Evolutionary conservation across 1,284 basidiomycete genomes (phyloP).

Genomic region (Lignosus rhinocerotis): DNA sequence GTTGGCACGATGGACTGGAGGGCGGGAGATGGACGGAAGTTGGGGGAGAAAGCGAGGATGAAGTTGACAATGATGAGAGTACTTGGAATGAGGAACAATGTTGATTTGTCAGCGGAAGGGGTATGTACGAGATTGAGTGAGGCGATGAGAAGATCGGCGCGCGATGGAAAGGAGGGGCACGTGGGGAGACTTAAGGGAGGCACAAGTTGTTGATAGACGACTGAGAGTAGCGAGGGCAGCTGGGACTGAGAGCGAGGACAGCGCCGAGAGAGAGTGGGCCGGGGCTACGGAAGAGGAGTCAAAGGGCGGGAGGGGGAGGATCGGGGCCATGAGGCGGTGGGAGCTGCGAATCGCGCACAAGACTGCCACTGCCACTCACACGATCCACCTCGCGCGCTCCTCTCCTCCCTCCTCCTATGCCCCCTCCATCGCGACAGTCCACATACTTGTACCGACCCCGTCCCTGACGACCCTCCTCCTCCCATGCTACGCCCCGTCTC

Average conservation of each 20-base stretch:
- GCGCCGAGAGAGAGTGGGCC: too few relatives aligned
- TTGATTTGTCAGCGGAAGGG: neutral
- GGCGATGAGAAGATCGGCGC: conserved; percentile 13
- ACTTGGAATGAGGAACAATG: too few relatives aligned
- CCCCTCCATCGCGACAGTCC: conserved; percentile 4
- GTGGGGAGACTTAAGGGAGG: conserved; percentile 19
- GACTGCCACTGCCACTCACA: neutral
- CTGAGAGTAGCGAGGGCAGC: too few relatives aligned
- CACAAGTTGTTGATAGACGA: conserved; percentile 23
- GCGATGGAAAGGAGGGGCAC: conserved; percentile 17
- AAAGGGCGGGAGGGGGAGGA: conserved; percentile 19
- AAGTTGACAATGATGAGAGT: too few relatives aligned
- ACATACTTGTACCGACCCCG: conserved; percentile 14
- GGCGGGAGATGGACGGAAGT: too few relatives aligned
- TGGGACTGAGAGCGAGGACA: too few relatives aligned
- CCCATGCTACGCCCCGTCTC: neutral
- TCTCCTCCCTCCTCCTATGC: conserved; percentile 12
- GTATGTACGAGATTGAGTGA: conserved; percentile 17
- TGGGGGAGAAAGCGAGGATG: too few relatives aligned
- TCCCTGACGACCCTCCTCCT: conserved; percentile 3
- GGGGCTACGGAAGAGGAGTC: neutral
- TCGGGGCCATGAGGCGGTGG: conserved; percentile 21
- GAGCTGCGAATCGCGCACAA: conserved; percentile 19
- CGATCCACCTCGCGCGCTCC: conserved; percentile 20
- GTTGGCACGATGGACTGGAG: neutral